phyloP scores from a whole-genome alignment of 1,284 basidiomycete species.

The Chondrostereum purpureum region DNA sequence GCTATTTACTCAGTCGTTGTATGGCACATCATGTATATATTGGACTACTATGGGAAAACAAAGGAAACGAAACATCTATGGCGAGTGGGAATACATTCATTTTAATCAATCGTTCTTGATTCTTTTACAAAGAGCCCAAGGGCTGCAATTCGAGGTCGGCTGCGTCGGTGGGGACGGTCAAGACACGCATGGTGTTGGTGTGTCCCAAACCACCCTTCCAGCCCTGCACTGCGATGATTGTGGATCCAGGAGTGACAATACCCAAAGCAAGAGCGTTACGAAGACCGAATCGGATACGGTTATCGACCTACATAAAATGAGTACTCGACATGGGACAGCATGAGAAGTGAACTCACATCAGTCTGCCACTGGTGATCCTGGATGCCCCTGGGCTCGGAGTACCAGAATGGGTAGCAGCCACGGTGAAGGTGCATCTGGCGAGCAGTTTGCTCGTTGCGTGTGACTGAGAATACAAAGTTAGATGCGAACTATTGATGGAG shows the following conservation, averaged over 20 bases:
- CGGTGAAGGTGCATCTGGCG: conserved; percentile 97
- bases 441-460: conserved; percentile 92
- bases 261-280: conserved; percentile 82
- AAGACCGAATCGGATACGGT: conserved; percentile 87
- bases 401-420: conserved; percentile 97
- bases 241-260: conserved; percentile 86
- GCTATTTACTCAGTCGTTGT: no score
- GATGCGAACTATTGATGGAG: not conserved
- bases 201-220: conserved; percentile 98
- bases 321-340: no score
- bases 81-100: conserved; percentile 8
- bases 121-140: conserved; percentile 33
- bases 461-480: conserved; percentile 52
- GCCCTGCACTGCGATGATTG: conserved; percentile 93
- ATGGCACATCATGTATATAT: no score
- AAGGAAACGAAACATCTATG: no score
- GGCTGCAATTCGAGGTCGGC: conserved; percentile 80
- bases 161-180: conserved; percentile 79
- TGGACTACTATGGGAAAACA: no score
- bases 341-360: conserved; percentile 57
- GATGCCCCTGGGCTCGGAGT: conserved; percentile 87
- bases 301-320: conserved; percentile 81
- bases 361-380: conserved; percentile 92
- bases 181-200: conserved; percentile 77
- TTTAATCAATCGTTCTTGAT: conserved; percentile 36